Evolutionary conservation across 176 grass and related monocot genomes (phyloP).

Genomic region (Cenchrus americanus): DNA sequence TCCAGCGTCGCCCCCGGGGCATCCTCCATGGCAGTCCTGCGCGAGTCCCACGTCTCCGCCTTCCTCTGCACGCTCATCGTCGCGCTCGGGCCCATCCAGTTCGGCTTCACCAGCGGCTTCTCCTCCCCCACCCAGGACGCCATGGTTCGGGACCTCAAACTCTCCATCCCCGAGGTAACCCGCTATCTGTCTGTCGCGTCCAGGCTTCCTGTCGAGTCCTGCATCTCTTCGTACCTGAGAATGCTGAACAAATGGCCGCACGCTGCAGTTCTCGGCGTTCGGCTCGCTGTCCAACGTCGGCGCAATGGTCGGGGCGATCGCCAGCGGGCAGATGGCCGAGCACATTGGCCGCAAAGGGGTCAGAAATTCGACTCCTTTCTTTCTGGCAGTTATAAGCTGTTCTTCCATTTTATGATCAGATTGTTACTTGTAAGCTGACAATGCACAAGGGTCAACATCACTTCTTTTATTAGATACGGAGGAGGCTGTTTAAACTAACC

Average conservation of each 20-base stretch:
- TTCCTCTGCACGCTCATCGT: constrained; percentile 97
- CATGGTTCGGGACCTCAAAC: constrained; percentile 77
- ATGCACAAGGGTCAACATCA: background rate
- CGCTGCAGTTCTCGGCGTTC: constrained; percentile 84
- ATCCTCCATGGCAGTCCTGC: constrained; percentile 65
- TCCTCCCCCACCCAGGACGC: constrained; percentile 81
- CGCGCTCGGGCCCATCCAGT: constrained; percentile 92
- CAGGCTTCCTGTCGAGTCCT: background rate
- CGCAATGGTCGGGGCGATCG: constrained; percentile 91
- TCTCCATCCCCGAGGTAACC: constrained; percentile 76
- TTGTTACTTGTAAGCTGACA: background rate
- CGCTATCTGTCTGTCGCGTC: background rate
- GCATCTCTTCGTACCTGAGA: background rate
- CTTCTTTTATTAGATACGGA: background rate
- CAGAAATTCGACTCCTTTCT: constrained; percentile 5
- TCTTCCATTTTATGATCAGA: constrained; percentile 1
- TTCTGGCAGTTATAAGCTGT: background rate
- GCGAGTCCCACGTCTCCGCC: constrained; percentile 80
- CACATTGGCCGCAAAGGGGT: constrained; percentile 95
- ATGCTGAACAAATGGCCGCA: background rate
- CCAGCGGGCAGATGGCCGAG: constrained; percentile 93
- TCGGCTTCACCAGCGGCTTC: constrained; percentile 92
- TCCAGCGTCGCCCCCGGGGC: constrained; percentile 64
- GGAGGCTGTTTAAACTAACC: background rate
- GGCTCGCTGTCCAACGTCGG: constrained; percentile 93